These are phyloP conservation scores for Diddensiella transvaalensis DNA, from an alignment of 805 yeast species.

Conservation along the genomic window DNA sequence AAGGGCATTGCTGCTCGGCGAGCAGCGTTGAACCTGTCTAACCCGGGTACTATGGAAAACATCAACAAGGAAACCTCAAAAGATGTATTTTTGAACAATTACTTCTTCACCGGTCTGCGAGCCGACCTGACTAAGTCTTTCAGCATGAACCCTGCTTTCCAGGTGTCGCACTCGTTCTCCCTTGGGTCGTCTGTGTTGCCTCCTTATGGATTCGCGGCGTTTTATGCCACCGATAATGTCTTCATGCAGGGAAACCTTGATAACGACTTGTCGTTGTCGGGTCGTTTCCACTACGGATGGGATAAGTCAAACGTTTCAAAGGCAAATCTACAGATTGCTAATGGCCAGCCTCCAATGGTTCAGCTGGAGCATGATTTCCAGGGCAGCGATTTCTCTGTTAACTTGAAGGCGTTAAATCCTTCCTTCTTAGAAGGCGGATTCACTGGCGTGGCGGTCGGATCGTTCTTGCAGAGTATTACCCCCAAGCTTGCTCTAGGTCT, in stretches of 20 bases:
- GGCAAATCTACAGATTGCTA: constrained; percentile 81
- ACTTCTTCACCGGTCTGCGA: constrained; percentile 90
- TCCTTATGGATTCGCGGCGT: constrained; percentile 84
- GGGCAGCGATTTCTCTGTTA: constrained; percentile 82
- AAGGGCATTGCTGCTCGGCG: constrained; percentile 72
- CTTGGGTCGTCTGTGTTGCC: constrained; percentile 84
- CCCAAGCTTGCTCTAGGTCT: constrained; percentile 82
- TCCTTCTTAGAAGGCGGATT: constrained; percentile 68
- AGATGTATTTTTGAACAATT: constrained; percentile 87
- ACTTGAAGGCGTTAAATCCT: constrained; percentile 90
- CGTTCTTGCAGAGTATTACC: constrained; percentile 84
- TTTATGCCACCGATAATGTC: constrained; percentile 80
- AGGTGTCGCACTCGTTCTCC: constrained; percentile 89
- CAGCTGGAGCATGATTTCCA: constrained; percentile 96
- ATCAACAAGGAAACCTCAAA: constrained; percentile 88
- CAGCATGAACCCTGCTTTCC: constrained; percentile 89
- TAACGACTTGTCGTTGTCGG: constrained; percentile 77
- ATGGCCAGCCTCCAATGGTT: constrained; percentile 87
- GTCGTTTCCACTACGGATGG: constrained; percentile 92
- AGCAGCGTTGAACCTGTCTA: constrained; percentile 70
- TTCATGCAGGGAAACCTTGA: constrained; percentile 91
- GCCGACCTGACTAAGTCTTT: constrained; percentile 95
- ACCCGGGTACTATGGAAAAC: constrained; percentile 95
- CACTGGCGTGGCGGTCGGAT: constrained; percentile 90
- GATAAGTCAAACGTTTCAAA: constrained; percentile 71